Evolutionary conservation across 495 filamentous ascomycete genomes (phyloP).

Genomic region (Penicillium diatomitis): DNA sequence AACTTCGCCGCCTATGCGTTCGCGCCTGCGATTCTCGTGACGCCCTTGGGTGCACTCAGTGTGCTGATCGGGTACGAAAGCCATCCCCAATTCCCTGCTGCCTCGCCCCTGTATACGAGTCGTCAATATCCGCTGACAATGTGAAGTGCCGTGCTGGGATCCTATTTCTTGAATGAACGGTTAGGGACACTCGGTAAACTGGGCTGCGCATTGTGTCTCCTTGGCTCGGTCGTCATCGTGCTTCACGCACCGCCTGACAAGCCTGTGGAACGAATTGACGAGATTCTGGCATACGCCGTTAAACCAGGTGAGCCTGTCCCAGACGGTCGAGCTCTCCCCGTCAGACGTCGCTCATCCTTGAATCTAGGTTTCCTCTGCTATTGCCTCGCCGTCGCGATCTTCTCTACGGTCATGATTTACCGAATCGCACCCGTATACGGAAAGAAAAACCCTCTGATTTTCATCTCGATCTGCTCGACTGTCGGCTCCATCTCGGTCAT

Average conservation of each 20-base stretch:
- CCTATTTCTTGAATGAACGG: conserved; percentile 86
- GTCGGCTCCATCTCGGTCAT: conserved; percentile 96
- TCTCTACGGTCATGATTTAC: conserved; percentile 93
- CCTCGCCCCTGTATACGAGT: too few species aligned
- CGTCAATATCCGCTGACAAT: conserved; percentile 21
- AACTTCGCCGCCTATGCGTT: conserved; percentile 99
- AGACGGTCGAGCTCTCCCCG: conserved; percentile 16
- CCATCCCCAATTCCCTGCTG: neutral
- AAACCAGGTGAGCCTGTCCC: conserved; percentile 54
- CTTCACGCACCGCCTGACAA: conserved; percentile 93
- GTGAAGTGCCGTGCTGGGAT: conserved; percentile 76
- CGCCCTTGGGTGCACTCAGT: conserved; percentile 83
- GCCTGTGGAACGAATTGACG: conserved; percentile 76
- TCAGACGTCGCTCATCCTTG: neutral
- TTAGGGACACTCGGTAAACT: conserved; percentile 84
- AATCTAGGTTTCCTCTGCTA: conserved; percentile 76
- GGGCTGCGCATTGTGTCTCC: conserved; percentile 90
- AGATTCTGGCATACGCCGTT: conserved; percentile 81
- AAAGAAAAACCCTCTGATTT: conserved; percentile 90
- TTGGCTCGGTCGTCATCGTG: conserved; percentile 95
- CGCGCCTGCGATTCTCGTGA: conserved; percentile 93
- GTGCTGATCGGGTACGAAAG: conserved; percentile 73
- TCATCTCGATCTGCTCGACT: conserved; percentile 92
- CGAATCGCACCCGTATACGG: conserved; percentile 79
- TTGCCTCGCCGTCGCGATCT: conserved; percentile 63